Evolutionary conservation across 176 grass and related monocot species (phyloP).

Genomic region (Zizania latifolia): DNA sequence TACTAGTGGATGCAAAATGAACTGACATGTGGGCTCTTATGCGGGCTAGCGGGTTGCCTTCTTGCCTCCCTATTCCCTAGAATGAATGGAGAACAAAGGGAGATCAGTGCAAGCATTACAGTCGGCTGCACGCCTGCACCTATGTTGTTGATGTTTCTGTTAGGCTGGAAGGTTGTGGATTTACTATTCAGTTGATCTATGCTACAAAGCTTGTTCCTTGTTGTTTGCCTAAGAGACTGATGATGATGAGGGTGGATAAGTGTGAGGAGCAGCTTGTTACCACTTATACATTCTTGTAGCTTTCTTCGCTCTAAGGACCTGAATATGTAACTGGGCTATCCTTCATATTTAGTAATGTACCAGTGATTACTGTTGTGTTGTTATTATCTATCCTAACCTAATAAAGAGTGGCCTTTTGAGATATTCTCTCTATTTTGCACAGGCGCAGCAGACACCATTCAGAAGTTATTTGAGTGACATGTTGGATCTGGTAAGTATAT

Average conservation of each 20-base stretch:
- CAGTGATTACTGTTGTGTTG: not conserved
- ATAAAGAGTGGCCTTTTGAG: not conserved
- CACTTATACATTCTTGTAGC: not conserved
- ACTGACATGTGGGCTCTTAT: too few relatives aligned
- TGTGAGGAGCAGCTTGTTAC: not conserved
- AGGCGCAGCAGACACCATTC: conserved; percentile 84
- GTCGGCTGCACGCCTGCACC: too few relatives aligned
- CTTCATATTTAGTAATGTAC: not conserved
- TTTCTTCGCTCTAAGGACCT: not conserved
- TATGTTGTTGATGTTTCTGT: not conserved
- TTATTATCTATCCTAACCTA: not conserved
- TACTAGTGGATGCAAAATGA: too few relatives aligned
- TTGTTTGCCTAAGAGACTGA: not conserved
- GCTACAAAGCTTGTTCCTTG: not conserved
- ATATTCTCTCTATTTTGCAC: conserved; percentile 11
- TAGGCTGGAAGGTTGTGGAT: not conserved
- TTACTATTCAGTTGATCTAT: not conserved
- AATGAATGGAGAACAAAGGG: not conserved
- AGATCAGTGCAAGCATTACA: not conserved
- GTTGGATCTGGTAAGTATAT: conserved; percentile 71
- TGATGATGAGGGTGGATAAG: not conserved
- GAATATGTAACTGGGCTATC: not conserved
- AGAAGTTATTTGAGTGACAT: conserved; percentile 77
- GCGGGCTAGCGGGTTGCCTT: too few relatives aligned
- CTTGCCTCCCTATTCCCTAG: too few relatives aligned